Evolutionary conservation across 139 green algal genomes (phyloP).

Genomic region (Deuterostichococcus epilithicus): DNA sequence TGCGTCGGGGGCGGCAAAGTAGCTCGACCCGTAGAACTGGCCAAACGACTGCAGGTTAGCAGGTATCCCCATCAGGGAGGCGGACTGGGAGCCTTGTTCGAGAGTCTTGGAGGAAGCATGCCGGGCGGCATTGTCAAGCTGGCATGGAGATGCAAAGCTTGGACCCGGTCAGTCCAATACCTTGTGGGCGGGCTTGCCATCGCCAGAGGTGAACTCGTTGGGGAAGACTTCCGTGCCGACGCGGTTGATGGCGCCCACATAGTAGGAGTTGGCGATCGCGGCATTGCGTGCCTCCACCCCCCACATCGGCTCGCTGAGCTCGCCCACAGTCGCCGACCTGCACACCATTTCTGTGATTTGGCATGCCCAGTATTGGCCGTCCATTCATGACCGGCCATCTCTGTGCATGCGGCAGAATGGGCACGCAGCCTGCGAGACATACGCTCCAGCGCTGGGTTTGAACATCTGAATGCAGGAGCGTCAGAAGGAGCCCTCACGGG

Average conservation of each 20-base stretch:
- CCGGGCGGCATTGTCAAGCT: not conserved
- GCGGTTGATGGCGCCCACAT: conserved; percentile 81
- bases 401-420: too few relatives aligned
- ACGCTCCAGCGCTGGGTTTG: too few relatives aligned
- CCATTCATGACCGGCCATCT: too few relatives aligned
- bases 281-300: conserved; percentile 83
- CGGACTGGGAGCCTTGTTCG: too few relatives aligned
- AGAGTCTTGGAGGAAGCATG: not conserved
- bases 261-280: conserved; percentile 83
- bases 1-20: conserved; percentile 90
- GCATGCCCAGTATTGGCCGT: too few relatives aligned
- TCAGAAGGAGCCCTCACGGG: conserved; percentile 41
- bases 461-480: too few relatives aligned
- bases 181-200: conserved; percentile 88
- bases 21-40: conserved; percentile 90
- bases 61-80: too few relatives aligned
- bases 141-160: not conserved
- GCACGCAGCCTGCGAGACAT: too few relatives aligned
- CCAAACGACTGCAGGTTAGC: conserved; percentile 64
- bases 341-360: too few relatives aligned
- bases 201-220: conserved; percentile 89
- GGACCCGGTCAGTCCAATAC: conserved; percentile 21
- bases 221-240: conserved; percentile 94
- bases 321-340: conserved; percentile 83
- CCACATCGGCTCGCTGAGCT: conserved; percentile 87